Evolutionary conservation across 805 yeast genomes (phyloP).

Genomic region (Saccharomycopsis oosterbeekiorum): DNA sequence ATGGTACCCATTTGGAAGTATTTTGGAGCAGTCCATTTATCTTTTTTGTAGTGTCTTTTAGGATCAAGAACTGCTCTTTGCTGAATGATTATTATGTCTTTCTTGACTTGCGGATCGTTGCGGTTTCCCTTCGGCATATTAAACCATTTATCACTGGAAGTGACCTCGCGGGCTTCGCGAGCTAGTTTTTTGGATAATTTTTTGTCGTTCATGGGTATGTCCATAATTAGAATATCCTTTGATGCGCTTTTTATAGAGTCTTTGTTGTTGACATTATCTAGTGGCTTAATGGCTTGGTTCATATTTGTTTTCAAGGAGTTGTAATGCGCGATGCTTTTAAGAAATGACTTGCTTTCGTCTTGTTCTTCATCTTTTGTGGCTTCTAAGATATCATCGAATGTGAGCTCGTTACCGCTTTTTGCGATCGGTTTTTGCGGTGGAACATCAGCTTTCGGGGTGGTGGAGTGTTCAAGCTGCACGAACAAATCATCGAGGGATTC

Average conservation of each 20-base stretch:
- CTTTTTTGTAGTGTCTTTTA: constrained; percentile 88
- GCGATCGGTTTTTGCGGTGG: not conserved
- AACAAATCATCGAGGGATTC: constrained; percentile 12
- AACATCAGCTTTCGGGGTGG: not conserved
- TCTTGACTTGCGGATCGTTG: constrained; percentile 61
- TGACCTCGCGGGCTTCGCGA: constrained; percentile 15
- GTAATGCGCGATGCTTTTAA: constrained; percentile 4
- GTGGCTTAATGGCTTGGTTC: not conserved
- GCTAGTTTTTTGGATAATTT: constrained; percentile 18
- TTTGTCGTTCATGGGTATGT: constrained; percentile 2
- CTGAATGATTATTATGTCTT: constrained; percentile 70
- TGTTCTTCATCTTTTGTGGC: not conserved
- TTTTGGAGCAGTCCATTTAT: constrained; percentile 66
- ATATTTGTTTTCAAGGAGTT: constrained; percentile 8
- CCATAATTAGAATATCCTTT: not conserved
- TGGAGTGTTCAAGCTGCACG: constrained; percentile 7
- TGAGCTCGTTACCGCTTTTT: not conserved
- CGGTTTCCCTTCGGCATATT: constrained; percentile 51
- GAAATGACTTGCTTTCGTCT: not conserved
- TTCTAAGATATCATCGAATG: not conserved
- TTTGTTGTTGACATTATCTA: not conserved
- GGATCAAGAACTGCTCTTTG: constrained; percentile 92
- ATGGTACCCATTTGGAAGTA: constrained; percentile 85
- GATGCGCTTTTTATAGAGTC: not conserved
- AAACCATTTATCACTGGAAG: constrained; percentile 66